phyloP scores from a whole-genome alignment of 2,329 filamentous ascomycete species.

The Diaporthe vaccinii region DNA sequence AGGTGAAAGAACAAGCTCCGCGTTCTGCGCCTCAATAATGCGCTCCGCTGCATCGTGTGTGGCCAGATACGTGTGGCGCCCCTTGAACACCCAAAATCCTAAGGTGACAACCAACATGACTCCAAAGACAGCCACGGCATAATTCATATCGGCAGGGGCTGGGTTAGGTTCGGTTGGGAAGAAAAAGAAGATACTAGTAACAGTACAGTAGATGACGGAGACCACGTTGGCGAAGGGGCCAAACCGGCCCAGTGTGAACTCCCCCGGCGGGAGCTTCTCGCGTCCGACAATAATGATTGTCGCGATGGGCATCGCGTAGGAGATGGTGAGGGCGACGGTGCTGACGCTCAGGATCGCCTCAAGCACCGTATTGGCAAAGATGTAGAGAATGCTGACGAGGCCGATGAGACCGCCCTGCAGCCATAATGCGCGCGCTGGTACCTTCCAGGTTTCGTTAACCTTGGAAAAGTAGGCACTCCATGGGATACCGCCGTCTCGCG shows the following conservation, averaged over 20 bases:
- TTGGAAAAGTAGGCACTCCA: constrained; percentile 10
- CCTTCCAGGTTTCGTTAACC: constrained; percentile 9
- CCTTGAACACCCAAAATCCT: constrained; percentile 1
- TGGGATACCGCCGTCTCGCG: background rate
- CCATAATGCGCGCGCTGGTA: constrained; percentile 11
- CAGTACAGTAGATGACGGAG: background rate
- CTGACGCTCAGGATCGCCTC: constrained; percentile 11
- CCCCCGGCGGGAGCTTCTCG: background rate
- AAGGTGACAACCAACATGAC: constrained; percentile 13
- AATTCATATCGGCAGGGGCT: constrained; percentile 2
- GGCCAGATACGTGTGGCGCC: constrained; percentile 7
- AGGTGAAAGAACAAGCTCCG: background rate
- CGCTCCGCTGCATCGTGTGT: constrained; percentile 13
- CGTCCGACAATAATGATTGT: background rate
- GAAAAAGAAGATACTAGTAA: constrained; percentile 13
- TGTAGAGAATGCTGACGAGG: background rate
- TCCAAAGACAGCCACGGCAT: background rate
- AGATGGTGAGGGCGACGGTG: background rate
- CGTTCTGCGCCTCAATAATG: constrained; percentile 18
- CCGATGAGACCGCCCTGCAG: background rate
- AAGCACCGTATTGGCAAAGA: constrained; percentile 5
- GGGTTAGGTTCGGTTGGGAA: background rate
- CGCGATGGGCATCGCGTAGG: background rate
- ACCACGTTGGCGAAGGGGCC: background rate
- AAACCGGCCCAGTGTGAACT: background rate